A percentile compares a stretch with the other conserved stretches of the same genome.
Evolutionary conservation across 2,329 filamentous ascomycete species (phyloP).

Genomic region (Colletotrichum cuscutae): DNA sequence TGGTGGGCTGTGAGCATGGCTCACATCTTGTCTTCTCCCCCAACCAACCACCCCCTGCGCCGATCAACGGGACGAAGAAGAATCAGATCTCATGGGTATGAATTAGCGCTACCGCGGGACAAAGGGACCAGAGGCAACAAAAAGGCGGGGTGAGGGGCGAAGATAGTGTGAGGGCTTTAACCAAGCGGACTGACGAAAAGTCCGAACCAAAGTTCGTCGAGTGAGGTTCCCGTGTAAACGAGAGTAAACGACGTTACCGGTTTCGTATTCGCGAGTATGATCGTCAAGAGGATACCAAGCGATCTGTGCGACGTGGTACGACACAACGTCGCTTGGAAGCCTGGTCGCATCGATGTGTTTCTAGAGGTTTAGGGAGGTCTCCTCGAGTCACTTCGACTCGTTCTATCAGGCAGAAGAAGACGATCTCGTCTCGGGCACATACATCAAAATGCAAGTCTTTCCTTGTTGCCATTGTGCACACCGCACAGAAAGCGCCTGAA

Average conservation of each 20-base stretch:
- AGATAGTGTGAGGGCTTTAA: not conserved
- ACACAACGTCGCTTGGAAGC: not conserved
- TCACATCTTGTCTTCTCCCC: not conserved
- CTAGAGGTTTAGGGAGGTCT: not conserved
- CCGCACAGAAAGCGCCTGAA: too few relatives aligned
- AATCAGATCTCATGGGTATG: not conserved
- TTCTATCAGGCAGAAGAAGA: not conserved
- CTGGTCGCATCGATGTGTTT: not conserved
- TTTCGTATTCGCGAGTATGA: conserved; percentile 22
- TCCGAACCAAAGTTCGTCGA: conserved; percentile 19
- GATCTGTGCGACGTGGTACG: not conserved
- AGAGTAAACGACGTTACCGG: not conserved
- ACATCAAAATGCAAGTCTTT: not conserved
- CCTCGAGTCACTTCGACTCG: not conserved
- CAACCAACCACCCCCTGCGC: not conserved
- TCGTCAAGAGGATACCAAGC: not conserved
- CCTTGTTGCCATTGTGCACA: too few relatives aligned
- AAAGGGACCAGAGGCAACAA: not conserved
- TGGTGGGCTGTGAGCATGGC: not conserved
- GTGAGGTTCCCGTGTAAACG: not conserved
- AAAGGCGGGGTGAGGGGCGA: conserved; percentile 7
- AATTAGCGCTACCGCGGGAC: not conserved
- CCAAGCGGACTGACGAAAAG: conserved; percentile 1
- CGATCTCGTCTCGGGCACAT: too few relatives aligned
- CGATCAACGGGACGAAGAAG: conserved; percentile 4